Conservation (phyloP, 768 basidiomycete species). For the Boletus eberwhitei region DNA sequence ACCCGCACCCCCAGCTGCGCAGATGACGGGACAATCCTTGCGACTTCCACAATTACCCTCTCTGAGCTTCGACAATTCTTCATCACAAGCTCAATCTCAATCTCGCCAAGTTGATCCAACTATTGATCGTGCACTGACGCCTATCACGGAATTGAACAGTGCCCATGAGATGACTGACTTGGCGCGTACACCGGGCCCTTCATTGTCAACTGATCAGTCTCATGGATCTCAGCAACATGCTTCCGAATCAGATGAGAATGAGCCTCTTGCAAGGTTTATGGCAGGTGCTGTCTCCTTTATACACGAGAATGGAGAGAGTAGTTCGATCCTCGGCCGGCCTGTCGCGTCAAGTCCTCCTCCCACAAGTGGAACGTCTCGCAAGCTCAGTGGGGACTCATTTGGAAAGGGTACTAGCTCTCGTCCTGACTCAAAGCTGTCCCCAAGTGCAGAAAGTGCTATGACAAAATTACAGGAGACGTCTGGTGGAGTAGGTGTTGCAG, state of each 20-base stretch:
- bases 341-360: conserved; percentile 28
- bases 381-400: conserved; percentile 37
- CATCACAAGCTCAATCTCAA: conserved; percentile 14
- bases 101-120: conserved; percentile 21
- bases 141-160: conserved; percentile 58
- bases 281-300: conserved; percentile 19
- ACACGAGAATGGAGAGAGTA: conserved; percentile 15
- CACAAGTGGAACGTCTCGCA: conserved; percentile 22
- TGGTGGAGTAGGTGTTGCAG: conserved; percentile 12
- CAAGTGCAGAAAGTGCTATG: conserved; percentile 20
- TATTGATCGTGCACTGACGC: conserved; percentile 46
- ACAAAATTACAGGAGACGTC: conserved; percentile 22
- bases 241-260: conserved; percentile 29
- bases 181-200: conserved; percentile 10
- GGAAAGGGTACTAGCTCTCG: conserved; percentile 30
- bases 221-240: conserved; percentile 6
- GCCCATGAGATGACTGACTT: conserved; percentile 28
- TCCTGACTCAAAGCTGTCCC: conserved; percentile 40
- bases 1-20: conserved; percentile 16
- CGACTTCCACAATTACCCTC: conserved; percentile 55
- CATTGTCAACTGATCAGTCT: conserved; percentile 18
- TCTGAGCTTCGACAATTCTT: conserved; percentile 43
- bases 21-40: conserved; percentile 5
- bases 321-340: conserved; percentile 15
- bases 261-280: conserved; percentile 16